A percentile compares a stretch with the other conserved stretches of the same genome.
phyloP scores from a whole-genome alignment of 2,329 filamentous ascomycete species.

The Onygenales sp. region DNA sequence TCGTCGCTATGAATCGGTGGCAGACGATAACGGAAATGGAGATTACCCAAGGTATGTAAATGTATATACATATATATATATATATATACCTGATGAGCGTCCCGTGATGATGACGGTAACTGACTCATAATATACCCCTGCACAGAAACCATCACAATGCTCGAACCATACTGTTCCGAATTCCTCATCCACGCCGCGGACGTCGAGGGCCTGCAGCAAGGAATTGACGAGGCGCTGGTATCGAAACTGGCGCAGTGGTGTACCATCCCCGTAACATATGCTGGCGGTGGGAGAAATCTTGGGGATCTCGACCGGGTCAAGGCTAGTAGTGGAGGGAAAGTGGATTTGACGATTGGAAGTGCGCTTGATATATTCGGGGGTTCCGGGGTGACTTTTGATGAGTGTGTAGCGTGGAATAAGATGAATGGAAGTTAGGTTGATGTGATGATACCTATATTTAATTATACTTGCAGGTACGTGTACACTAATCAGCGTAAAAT shows the following conservation, averaged over 20 bases:
- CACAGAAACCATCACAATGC: slow-evolving; percentile 64
- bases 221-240: slow-evolving; percentile 81
- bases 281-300: slow-evolving; percentile 77
- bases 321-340: slow-evolving; percentile 63
- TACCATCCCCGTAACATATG: slow-evolving; percentile 87
- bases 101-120: neutral
- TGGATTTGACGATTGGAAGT: slow-evolving; percentile 93
- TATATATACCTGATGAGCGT: neutral
- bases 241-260: slow-evolving; percentile 72
- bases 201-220: slow-evolving; percentile 85
- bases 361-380: slow-evolving; percentile 95
- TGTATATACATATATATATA: neutral
- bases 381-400: slow-evolving; percentile 71
- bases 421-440: slow-evolving; percentile 18
- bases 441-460: neutral
- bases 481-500: neutral
- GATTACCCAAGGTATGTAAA: slow-evolving; percentile 64
- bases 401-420: slow-evolving; percentile 82
- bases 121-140: neutral
- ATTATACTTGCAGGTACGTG: too few relatives aligned
- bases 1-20: slow-evolving; percentile 99
- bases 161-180: slow-evolving; percentile 90
- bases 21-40: slow-evolving; percentile 97
- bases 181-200: slow-evolving; percentile 97
- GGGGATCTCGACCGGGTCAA: slow-evolving; percentile 77